Conservation (phyloP, 768 basidiomycete species). For the Pleurotus salmoneostramineus region DNA sequence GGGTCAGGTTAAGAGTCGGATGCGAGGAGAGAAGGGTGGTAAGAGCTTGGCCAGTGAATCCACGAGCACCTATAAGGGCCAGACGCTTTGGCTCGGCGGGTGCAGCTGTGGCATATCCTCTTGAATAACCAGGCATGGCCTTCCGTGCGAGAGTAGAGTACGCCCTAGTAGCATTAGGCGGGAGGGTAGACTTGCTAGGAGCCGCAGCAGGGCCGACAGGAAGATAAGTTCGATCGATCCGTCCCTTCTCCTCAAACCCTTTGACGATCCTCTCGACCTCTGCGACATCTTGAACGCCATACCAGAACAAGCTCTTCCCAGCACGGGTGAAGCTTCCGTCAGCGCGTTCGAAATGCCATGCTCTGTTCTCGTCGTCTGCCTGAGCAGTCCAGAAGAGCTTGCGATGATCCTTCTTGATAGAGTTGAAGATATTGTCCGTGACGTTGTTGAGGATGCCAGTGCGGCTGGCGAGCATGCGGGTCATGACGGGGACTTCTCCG, state of each 20-base stretch:
- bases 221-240: slow-evolving; percentile 86
- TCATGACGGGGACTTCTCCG: slow-evolving; percentile 87
- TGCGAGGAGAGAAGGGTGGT: slow-evolving; percentile 85
- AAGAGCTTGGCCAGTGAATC: slow-evolving; percentile 92
- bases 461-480: slow-evolving; percentile 85
- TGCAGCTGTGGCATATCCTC: slow-evolving; percentile 34
- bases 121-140: slow-evolving; percentile 29
- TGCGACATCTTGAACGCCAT: slow-evolving; percentile 85
- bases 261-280: slow-evolving; percentile 89
- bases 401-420: slow-evolving; percentile 93
- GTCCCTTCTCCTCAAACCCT: slow-evolving; percentile 67
- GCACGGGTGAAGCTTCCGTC: slow-evolving; percentile 97
- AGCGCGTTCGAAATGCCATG: slow-evolving; percentile 98
- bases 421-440: slow-evolving; percentile 94
- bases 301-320: slow-evolving; percentile 96
- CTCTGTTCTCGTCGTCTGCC: slow-evolving; percentile 92
- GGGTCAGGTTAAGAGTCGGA: slow-evolving; percentile 84
- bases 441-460: slow-evolving; percentile 92
- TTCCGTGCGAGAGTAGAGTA: slow-evolving; percentile 59
- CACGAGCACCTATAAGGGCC: slow-evolving; percentile 94
- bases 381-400: slow-evolving; percentile 97
- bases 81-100: slow-evolving; percentile 71
- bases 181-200: slow-evolving; percentile 38
- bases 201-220: slow-evolving; percentile 78
- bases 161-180: slow-evolving; percentile 40